These are phyloP conservation scores for Dothideomycetes sp. DNA, from an alignment of 2,329 filamentous ascomycete genomes.

Conservation along the genomic window DNA sequence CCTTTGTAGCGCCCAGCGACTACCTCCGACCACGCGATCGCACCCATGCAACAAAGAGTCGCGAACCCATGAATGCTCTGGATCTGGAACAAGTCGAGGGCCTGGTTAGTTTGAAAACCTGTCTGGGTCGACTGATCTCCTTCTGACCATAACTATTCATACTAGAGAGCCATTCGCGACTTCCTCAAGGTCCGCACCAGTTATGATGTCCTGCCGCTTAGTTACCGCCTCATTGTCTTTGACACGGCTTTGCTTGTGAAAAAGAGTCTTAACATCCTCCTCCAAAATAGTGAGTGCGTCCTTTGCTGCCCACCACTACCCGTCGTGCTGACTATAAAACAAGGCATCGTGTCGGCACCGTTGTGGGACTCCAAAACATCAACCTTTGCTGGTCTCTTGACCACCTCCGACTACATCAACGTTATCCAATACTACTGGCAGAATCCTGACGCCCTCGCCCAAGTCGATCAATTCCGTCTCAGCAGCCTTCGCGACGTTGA, in stretches of 20 bases:
- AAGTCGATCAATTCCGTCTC: conserved; percentile 88
- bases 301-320: neutral
- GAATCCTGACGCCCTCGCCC: conserved; percentile 78
- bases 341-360: conserved; percentile 93
- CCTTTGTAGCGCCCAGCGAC: conserved; percentile 31
- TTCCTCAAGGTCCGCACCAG: conserved; percentile 94
- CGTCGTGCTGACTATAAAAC: conserved; percentile 15
- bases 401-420: conserved; percentile 96
- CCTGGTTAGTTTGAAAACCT: conserved; percentile 51
- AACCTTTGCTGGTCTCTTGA: conserved; percentile 87
- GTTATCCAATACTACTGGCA: conserved; percentile 99
- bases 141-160: conserved; percentile 9
- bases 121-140: conserved; percentile 14
- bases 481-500: conserved; percentile 94
- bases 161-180: conserved; percentile 77
- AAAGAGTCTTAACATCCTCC: conserved; percentile 91
- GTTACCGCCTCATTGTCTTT: conserved; percentile 90
- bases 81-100: conserved; percentile 72
- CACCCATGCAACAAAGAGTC: conserved; percentile 16
- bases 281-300: conserved; percentile 67
- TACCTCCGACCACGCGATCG: conserved; percentile 25
- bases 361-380: conserved; percentile 93
- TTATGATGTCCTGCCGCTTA: conserved; percentile 94
- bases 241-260: conserved; percentile 93
- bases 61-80: conserved; percentile 45